These are phyloP conservation scores for Neonectria neomacrospora DNA, from an alignment of 2,329 filamentous ascomycete species.

Conservation along the genomic window DNA sequence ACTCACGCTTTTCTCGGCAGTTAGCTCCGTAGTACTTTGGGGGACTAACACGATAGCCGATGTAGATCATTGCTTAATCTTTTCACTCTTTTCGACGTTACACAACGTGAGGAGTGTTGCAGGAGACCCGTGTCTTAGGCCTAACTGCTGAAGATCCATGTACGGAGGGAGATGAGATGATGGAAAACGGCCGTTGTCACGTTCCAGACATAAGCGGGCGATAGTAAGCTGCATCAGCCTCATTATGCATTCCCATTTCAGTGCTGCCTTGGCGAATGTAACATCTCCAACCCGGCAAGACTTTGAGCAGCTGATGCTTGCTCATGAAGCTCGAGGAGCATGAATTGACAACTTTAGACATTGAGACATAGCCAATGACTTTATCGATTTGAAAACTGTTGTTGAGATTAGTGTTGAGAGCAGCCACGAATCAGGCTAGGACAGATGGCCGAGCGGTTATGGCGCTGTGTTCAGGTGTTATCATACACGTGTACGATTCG, in stretches of 20 bases:
- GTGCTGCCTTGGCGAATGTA: neutral
- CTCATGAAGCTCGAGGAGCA: neutral
- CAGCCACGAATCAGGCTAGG: too few species aligned
- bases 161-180: neutral
- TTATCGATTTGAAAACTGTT: too few species aligned
- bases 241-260: neutral
- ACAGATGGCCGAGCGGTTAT: slow-evolving; percentile 8
- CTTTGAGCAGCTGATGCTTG: neutral
- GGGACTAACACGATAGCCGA: neutral
- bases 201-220: neutral
- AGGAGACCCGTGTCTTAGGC: neutral
- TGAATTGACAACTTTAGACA: neutral
- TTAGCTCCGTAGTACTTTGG: neutral
- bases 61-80: neutral
- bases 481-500: neutral
- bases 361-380: too few species aligned
- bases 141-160: neutral
- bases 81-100: neutral
- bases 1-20: neutral
- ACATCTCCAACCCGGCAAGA: neutral
- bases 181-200: neutral
- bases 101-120: neutral
- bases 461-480: slow-evolving; percentile 5
- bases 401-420: too few species aligned
- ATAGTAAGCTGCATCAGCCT: neutral